Evolutionary conservation across 768 basidiomycete genomes (phyloP).

Genomic region (Boletus sensibilis): DNA sequence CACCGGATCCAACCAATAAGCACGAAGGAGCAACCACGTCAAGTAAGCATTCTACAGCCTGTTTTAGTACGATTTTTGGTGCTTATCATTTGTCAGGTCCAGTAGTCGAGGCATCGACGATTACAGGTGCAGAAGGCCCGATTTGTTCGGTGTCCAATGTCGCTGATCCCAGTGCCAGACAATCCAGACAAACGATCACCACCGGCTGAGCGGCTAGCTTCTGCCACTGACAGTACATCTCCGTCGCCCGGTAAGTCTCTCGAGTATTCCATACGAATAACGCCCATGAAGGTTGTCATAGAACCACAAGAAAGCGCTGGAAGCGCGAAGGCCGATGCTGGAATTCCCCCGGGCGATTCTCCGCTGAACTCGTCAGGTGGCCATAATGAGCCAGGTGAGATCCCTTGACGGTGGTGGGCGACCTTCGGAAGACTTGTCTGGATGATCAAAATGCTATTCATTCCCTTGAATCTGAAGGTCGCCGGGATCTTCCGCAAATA

Average conservation of each 20-base stretch:
- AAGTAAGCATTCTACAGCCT: slow-evolving; percentile 15
- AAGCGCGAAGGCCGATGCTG: neutral
- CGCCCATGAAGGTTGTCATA: slow-evolving; percentile 11
- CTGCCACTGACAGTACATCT: neutral
- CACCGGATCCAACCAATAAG: slow-evolving; percentile 1
- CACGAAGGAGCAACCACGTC: slow-evolving; percentile 29
- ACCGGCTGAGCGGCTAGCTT: neutral
- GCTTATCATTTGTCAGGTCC: slow-evolving; percentile 25
- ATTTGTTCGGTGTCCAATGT: slow-evolving; percentile 4
- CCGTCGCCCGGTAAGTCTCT: slow-evolving; percentile 15
- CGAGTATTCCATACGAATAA: slow-evolving; percentile 1
- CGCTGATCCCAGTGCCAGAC: slow-evolving; percentile 17
- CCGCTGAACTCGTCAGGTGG: slow-evolving; percentile 9
- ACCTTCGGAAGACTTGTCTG: slow-evolving; percentile 44
- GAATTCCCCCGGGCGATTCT: slow-evolving; percentile 4
- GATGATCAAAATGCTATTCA: slow-evolving; percentile 40
- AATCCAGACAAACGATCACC: slow-evolving; percentile 4
- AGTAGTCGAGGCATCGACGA: slow-evolving; percentile 15
- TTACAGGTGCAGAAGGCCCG: slow-evolving; percentile 17
- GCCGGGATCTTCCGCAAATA: slow-evolving; percentile 47
- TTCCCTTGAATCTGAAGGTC: slow-evolving; percentile 47
- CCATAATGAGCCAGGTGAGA: slow-evolving; percentile 16
- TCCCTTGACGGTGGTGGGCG: slow-evolving; percentile 51
- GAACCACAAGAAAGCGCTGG: slow-evolving; percentile 11
- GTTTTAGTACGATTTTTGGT: neutral